Evolutionary conservation across 2,329 filamentous ascomycete species (phyloP), one percentile per base, ranked within the genome.

Genomic region (Colletotrichum acutatum): DNA sequence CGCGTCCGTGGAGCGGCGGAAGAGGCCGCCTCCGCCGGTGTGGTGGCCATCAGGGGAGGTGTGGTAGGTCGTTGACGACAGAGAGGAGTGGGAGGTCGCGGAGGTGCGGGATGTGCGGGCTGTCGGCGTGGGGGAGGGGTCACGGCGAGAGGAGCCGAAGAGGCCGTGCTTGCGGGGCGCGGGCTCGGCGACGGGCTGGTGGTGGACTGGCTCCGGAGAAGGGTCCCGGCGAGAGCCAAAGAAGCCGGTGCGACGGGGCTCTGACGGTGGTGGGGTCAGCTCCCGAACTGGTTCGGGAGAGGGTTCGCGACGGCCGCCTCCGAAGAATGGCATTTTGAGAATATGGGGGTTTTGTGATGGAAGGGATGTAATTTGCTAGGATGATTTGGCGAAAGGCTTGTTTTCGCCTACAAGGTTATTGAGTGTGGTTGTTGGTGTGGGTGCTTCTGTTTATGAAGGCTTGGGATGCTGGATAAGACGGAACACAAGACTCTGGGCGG

Each of bases 81-180:
- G 26, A 49, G 75, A 76, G 26, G 75, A 74, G 22, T 54, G 72
- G 19, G 75, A 74, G 46, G 75, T 75, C 16, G 66, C 65, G 28
- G 76, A 77, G 8, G 77, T 79, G 59, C 75, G 76, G 63, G 76
- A 74, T 11, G 79, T 78, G 1, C 75, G 76, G 63, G 76, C 74
- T 11, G 79, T 78, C 1, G 78, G 71, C 19, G 74, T 58, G 12
- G 75, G 75, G 2, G 78, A 79, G 3, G 77, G 74, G 32, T 77
- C 67, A 49, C 78, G 80, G 26, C 78, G 80, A 60, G 78, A 49
- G 19, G 42, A 76, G 64, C 79, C 76, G 76, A 86, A 85, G 76
- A 85, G 79, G 67, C 83, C 78, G 75, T 80, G 80, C 14, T 74
- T 75, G 69, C 78, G 78, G 59, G 73, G 74, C 6, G 61, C 57